These are phyloP conservation scores for Cercophora samala DNA, from an alignment of 495 filamentous ascomycete genomes.

Conservation along the genomic window DNA sequence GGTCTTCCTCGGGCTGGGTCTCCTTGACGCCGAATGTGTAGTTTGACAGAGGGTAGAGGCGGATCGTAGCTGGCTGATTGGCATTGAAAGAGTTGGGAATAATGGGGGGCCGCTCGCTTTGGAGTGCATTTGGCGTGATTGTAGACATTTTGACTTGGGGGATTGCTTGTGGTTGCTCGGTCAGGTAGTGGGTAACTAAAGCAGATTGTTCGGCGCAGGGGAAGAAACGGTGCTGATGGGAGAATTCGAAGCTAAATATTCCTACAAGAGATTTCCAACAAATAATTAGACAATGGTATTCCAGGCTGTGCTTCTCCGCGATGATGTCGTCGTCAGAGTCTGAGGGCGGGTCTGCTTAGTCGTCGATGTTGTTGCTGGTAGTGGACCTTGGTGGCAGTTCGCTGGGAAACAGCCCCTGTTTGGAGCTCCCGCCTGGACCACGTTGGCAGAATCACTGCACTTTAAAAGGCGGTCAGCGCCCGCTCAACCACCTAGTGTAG, in stretches of 20 bases:
- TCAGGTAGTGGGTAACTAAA: neutral
- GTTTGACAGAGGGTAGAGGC: slow-evolving; percentile 92
- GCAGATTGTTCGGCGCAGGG: neutral
- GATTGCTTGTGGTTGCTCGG: neutral
- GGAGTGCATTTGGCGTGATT: slow-evolving; percentile 62
- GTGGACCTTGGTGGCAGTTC: neutral
- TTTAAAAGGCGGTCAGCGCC: neutral
- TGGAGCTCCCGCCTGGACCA: neutral
- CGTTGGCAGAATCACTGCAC: neutral
- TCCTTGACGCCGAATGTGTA: slow-evolving; percentile 99
- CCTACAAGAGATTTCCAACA: neutral
- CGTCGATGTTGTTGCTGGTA: neutral
- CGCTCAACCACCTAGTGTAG: too few species aligned
- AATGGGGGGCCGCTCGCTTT: slow-evolving; percentile 72
- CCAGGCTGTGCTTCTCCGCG: neutral
- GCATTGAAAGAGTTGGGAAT: slow-evolving; percentile 78
- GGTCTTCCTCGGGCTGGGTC: slow-evolving; percentile 95
- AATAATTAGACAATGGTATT: neutral
- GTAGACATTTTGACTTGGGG: slow-evolving; percentile 63
- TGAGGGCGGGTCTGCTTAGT: neutral
- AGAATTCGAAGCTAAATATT: neutral
- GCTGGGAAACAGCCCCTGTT: neutral
- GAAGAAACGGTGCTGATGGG: neutral
- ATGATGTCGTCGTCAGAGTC: neutral
- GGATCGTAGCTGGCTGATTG: slow-evolving; percentile 86